A percentile compares a stretch with the other conserved stretches of the same genome.
These are phyloP conservation scores for Nitzschia sp. DNA, from an alignment of 108 stramenopile genomes.

Conservation along the genomic window DNA sequence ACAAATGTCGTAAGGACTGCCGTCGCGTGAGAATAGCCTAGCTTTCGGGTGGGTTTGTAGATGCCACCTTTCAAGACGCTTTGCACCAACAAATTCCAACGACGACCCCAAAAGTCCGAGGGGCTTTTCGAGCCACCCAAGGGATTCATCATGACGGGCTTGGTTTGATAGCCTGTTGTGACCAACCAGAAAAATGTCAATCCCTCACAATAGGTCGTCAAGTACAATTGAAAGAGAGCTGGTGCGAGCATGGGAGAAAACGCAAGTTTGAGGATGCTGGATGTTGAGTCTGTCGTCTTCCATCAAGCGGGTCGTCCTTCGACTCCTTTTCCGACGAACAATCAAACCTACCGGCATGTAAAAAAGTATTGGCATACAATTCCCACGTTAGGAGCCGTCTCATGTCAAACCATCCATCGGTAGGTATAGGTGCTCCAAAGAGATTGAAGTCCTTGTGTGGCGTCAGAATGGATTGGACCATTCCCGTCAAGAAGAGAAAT, in stretches of 20 bases:
- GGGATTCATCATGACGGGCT: slow-evolving; percentile 49
- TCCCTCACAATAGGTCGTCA: slow-evolving; percentile 59
- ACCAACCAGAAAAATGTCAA: slow-evolving; percentile 37
- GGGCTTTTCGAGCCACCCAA: slow-evolving; percentile 53
- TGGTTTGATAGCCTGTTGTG: slow-evolving; percentile 29
- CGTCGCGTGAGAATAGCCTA: slow-evolving; percentile 7
- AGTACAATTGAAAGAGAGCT: slow-evolving; percentile 62
- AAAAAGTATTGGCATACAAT: slow-evolving; percentile 26
- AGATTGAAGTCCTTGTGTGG: slow-evolving; percentile 1
- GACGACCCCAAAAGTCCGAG: slow-evolving; percentile 72
- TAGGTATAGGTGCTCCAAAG: background rate
- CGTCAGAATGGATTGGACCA: slow-evolving; percentile 26
- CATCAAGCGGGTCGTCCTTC: too few species aligned
- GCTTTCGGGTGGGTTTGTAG: slow-evolving; percentile 60
- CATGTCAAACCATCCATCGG: slow-evolving; percentile 2
- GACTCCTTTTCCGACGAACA: too few species aligned
- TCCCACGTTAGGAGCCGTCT: slow-evolving; percentile 19
- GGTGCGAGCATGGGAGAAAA: background rate
- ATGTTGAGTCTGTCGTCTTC: slow-evolving; percentile 5
- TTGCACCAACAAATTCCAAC: slow-evolving; percentile 77
- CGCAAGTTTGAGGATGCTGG: background rate
- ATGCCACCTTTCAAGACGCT: slow-evolving; percentile 66
- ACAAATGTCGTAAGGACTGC: slow-evolving; percentile 63
- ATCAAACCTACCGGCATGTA: slow-evolving; percentile 22
- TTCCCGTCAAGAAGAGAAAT: slow-evolving; percentile 24